A percentile compares a stretch with the other conserved stretches of the same genome.
phyloP scores from a whole-genome alignment of 1,284 basidiomycete genomes.

The Cerioporus squamosus region DNA sequence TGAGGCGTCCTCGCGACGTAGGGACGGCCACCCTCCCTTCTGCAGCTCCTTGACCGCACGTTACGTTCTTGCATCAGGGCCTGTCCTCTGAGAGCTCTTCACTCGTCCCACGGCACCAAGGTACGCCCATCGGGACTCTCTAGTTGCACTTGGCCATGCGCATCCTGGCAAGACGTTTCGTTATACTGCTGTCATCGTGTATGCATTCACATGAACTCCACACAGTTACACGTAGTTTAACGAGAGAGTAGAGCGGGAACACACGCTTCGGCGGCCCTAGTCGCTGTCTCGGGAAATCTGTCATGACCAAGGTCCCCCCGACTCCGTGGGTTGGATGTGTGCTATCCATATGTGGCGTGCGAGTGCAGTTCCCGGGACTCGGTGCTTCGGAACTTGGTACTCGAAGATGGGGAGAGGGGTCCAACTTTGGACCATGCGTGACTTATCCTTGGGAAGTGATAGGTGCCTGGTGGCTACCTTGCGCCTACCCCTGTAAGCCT shows the following conservation, averaged over 20 bases:
- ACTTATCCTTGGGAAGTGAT: neutral
- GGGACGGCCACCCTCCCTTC: constrained; percentile 25
- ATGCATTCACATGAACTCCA: neutral
- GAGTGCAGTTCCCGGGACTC: constrained; percentile 10
- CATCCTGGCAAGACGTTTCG: neutral
- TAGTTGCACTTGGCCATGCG: neutral
- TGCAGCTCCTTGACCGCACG: constrained; percentile 3
- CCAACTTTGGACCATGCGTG: neutral
- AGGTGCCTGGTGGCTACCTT: constrained; percentile 38
- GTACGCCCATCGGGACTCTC: neutral
- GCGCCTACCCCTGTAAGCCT: constrained; percentile 67
- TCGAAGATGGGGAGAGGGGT: neutral
- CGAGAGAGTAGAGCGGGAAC: neutral
- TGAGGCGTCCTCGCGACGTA: constrained; percentile 5
- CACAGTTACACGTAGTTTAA: neutral
- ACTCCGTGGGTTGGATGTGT: constrained; percentile 5
- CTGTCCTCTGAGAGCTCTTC: no score
- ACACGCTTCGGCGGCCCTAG: constrained; percentile 1
- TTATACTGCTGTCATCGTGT: neutral
- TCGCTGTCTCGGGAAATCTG: neutral
- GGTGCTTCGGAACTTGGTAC: constrained; percentile 10
- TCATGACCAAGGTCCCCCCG: neutral
- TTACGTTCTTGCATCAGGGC: no score
- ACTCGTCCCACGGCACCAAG: neutral
- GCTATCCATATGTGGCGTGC: constrained; percentile 13